These are phyloP conservation scores for Centella asiatica DNA, from an alignment of 129 eudicot species.

Conservation along the genomic window DNA sequence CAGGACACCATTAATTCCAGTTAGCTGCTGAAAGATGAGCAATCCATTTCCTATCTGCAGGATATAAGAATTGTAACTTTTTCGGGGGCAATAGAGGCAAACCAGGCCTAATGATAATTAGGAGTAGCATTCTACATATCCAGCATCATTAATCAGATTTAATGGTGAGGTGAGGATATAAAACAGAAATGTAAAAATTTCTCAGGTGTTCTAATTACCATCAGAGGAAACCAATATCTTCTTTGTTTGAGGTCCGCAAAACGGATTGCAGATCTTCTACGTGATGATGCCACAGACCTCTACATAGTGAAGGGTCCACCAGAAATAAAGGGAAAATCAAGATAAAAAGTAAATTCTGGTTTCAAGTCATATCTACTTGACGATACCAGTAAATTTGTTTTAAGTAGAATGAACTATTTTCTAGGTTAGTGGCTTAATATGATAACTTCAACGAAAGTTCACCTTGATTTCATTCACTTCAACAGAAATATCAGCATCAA, in stretches of 20 bases:
- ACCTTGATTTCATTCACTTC: constrained; percentile 96
- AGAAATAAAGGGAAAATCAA: constrained; percentile 1
- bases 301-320: constrained; percentile 21
- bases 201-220: constrained; percentile 35
- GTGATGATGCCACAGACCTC: constrained; percentile 83
- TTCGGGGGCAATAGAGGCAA: no score
- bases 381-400: no score
- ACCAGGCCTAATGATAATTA: no score
- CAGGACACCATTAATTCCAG: constrained; percentile 81
- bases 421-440: not conserved
- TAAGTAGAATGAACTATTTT: no score
- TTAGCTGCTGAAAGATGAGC: constrained; percentile 66
- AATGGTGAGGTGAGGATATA: not conserved
- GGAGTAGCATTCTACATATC: not conserved
- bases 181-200: not conserved
- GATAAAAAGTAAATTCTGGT: not conserved
- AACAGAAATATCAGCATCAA: constrained; percentile 75
- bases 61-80: no score
- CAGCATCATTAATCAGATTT: not conserved
- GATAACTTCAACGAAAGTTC: not conserved
- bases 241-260: constrained; percentile 68
- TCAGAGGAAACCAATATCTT: constrained; percentile 92
- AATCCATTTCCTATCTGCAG: constrained; percentile 87
- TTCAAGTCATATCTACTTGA: not conserved
- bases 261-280: constrained; percentile 64